These are phyloP conservation scores for Cerrena zonata DNA, from an alignment of 1,284 basidiomycete species.

Conservation along the genomic window DNA sequence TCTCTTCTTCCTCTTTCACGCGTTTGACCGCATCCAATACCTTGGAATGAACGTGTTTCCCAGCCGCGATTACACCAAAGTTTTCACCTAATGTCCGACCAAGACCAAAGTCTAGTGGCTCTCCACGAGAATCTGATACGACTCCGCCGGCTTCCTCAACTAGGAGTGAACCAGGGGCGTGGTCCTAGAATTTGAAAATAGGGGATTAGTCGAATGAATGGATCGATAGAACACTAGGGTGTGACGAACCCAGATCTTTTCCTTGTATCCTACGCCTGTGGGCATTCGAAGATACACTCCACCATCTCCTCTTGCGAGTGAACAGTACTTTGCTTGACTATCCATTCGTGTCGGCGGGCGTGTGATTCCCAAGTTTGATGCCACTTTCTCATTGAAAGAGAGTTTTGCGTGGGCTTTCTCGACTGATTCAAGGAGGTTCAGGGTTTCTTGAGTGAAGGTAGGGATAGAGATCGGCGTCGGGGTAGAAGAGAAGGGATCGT, in stretches of 20 bases:
- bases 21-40: constrained; percentile 72
- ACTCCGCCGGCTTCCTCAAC: constrained; percentile 84
- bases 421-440: constrained; percentile 86
- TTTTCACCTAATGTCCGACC: constrained; percentile 82
- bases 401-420: constrained; percentile 91
- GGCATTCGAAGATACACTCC: constrained; percentile 90
- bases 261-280: constrained; percentile 42
- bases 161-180: constrained; percentile 82
- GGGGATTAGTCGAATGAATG: constrained; percentile 16
- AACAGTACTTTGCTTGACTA: constrained; percentile 93
- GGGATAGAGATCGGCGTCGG: constrained; percentile 48
- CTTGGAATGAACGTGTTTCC: constrained; percentile 54
- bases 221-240: constrained; percentile 69
- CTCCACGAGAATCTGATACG: constrained; percentile 76
- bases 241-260: constrained; percentile 55
- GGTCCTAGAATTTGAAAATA: constrained; percentile 55
- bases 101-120: constrained; percentile 75
- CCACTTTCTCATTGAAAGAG: constrained; percentile 73
- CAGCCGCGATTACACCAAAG: constrained; percentile 79
- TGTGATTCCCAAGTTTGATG: constrained; percentile 64
- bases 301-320: constrained; percentile 83
- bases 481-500: constrained; percentile 19
- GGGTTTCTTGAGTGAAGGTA: constrained; percentile 36
- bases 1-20: constrained; percentile 42
- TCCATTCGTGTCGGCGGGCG: constrained; percentile 83